phyloP scores from a whole-genome alignment of 768 basidiomycete genomes.

The Leccinum subgranulosum region DNA sequence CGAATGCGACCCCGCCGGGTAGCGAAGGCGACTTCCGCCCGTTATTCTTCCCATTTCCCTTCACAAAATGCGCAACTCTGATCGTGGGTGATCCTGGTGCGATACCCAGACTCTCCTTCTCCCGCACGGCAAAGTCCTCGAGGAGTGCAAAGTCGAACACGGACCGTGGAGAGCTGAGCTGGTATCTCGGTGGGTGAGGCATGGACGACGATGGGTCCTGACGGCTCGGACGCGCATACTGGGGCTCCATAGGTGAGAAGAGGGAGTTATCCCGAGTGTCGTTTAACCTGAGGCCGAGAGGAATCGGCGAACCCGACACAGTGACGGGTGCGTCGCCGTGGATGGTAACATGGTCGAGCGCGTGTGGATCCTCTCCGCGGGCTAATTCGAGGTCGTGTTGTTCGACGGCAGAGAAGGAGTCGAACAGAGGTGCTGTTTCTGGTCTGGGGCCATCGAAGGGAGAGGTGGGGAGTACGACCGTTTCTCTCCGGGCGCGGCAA shows the following conservation, averaged over 20 bases:
- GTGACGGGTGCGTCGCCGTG: constrained; percentile 4
- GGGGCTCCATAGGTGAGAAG: constrained; percentile 29
- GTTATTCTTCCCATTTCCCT: constrained; percentile 7
- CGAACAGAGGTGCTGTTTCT: constrained; percentile 34
- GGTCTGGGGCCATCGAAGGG: constrained; percentile 32
- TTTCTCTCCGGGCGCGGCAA: constrained; percentile 67
- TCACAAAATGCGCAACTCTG: constrained; percentile 8
- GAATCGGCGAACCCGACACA: constrained; percentile 5
- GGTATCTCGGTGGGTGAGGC: constrained; percentile 66
- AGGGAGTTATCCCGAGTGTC: constrained; percentile 49
- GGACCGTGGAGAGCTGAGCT: constrained; percentile 52
- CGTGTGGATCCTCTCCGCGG: constrained; percentile 28
- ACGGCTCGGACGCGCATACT: constrained; percentile 25
- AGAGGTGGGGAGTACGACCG: constrained; percentile 40
- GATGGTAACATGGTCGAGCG: constrained; percentile 9
- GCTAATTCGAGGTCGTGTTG: constrained; percentile 45
- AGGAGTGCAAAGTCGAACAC: constrained; percentile 72
- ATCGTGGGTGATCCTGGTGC: constrained; percentile 32
- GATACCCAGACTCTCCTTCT: constrained; percentile 65
- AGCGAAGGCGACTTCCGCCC: constrained; percentile 3
- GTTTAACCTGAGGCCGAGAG: constrained; percentile 35
- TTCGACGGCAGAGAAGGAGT: constrained; percentile 46
- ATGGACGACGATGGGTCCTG: constrained; percentile 27
- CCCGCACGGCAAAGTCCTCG: constrained; percentile 72
- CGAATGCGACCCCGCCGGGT: constrained; percentile 2